Base-by-base conservation (phyloP, 768 basidiomycete genomes). In the Amanita fuliginea region DNA sequence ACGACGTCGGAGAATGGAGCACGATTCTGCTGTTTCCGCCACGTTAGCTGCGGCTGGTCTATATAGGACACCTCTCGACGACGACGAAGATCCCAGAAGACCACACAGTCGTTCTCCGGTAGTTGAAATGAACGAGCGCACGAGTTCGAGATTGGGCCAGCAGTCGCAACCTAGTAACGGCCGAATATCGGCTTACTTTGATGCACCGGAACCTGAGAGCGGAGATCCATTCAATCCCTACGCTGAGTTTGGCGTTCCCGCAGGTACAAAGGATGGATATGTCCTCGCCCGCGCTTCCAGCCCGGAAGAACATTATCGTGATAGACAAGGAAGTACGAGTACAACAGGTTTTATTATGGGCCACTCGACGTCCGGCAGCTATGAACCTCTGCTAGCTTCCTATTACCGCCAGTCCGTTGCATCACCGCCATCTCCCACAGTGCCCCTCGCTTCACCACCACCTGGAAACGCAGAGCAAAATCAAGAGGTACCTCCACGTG, bases 1-100 rank as follows among this genome's bases (percentile, higher is more conserved):
- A 41, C 72, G 80, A 28, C 77, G 73, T 36, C 72, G 66, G 30
- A 68, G 72, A 43, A 62, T 82, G n/a, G 85, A 86, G 52, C 78
- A 81, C 51, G 84, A 88, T 51, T 72, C 76, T 1, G 79, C 76
- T 0, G 76, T 83, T n/a, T 78, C 80, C n/a, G 83, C 81, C 33
- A 78, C 78, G 5, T 71, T 84, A 46, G 78, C 81, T 7, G 86
- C 82, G 26, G 80, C 83, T 1, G 84, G 86, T 21, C 75, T 81
- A 61, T 73, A 77, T 57, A 76, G 86, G 44, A 67, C 74, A 0
- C 81, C 81, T 24, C 67, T 89, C 52, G 82, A 83, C 54, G 83
- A 81, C 46, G 78, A 82, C 46, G 76, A 77, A 21, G 69, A 69
- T 19, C 56, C 56, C 26, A 53, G 55, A 37, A 55, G 56, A 26